phyloP scores from a whole-genome alignment of 164 flowering plant genomes.

The Stephania cephalantha region DNA sequence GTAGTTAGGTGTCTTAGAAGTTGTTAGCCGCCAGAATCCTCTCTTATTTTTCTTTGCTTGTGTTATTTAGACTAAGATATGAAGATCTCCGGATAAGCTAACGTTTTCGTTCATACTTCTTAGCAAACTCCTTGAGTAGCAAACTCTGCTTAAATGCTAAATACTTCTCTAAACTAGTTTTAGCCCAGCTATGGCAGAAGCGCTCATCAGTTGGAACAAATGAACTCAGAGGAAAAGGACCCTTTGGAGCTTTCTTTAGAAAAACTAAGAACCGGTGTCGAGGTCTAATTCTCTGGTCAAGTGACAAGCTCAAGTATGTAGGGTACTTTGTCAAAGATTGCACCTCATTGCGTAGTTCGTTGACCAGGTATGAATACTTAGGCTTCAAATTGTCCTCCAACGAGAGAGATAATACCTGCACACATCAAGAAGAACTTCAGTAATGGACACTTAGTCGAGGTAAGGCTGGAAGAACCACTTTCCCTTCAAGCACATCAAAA shows the following conservation, averaged over 20 bases:
- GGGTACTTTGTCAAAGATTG: slow-evolving; percentile 85
- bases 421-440: slow-evolving; percentile 2
- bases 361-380: slow-evolving; percentile 73
- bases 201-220: slow-evolving; percentile 86
- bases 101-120: slow-evolving; percentile 53
- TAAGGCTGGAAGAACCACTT: background rate
- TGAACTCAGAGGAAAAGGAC: slow-evolving; percentile 91
- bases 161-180: slow-evolving; percentile 77
- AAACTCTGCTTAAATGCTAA: slow-evolving; percentile 73
- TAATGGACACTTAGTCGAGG: background rate
- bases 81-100: slow-evolving; percentile 1
- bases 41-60: slow-evolving; percentile 4
- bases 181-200: slow-evolving; percentile 95
- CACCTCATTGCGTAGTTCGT: slow-evolving; percentile 82
- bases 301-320: slow-evolving; percentile 81
- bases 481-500: background rate
- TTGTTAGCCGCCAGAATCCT: background rate
- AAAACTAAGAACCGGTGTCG: slow-evolving; percentile 82
- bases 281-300: slow-evolving; percentile 96
- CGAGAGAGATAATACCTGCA: slow-evolving; percentile 85
- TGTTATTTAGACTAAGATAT: background rate
- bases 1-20: background rate
- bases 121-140: slow-evolving; percentile 61
- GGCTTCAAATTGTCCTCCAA: slow-evolving; percentile 88
- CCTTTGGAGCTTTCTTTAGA: slow-evolving; percentile 84